phyloP scores from a whole-genome alignment of 352 stramenopile genomes.

The Globisporangium polare region DNA sequence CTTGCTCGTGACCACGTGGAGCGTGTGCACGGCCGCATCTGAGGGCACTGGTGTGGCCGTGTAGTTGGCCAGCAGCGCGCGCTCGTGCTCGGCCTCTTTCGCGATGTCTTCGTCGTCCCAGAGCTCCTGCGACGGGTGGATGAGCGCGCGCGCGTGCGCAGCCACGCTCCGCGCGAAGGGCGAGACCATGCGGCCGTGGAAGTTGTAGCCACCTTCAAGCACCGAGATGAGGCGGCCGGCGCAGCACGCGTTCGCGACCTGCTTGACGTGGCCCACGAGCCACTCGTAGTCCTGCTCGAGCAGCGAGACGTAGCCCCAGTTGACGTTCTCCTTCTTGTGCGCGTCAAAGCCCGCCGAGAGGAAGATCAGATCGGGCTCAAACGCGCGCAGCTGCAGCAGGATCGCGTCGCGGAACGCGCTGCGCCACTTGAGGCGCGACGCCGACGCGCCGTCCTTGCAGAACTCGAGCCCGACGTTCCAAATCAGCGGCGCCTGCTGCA shows the following conservation, averaged over 20 bases:
- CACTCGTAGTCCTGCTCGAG: slow-evolving; percentile 86
- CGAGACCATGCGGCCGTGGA: slow-evolving; percentile 77
- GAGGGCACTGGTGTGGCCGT: slow-evolving; percentile 2
- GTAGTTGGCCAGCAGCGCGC: slow-evolving; percentile 47
- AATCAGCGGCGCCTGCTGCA: slow-evolving; percentile 43
- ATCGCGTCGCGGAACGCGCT: slow-evolving; percentile 69
- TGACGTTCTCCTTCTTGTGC: slow-evolving; percentile 75
- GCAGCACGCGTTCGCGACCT: slow-evolving; percentile 67
- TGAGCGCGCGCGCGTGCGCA: slow-evolving; percentile 57
- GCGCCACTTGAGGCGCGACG: slow-evolving; percentile 70
- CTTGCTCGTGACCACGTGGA: slow-evolving; percentile 20
- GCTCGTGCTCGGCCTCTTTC: slow-evolving; percentile 51
- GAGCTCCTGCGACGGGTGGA: slow-evolving; percentile 38
- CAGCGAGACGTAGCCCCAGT: slow-evolving; percentile 74
- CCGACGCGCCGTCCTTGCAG: slow-evolving; percentile 43
- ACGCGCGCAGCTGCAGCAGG: slow-evolving; percentile 48
- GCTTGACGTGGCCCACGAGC: slow-evolving; percentile 72
- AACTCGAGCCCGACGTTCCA: slow-evolving; percentile 63
- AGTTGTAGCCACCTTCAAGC: slow-evolving; percentile 86
- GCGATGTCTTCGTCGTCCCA: slow-evolving; percentile 46
- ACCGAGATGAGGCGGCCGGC: slow-evolving; percentile 77
- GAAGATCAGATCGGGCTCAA: slow-evolving; percentile 79
- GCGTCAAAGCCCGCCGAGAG: slow-evolving; percentile 79
- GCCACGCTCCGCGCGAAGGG: slow-evolving; percentile 77
- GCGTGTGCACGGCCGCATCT: slow-evolving; percentile 15